phyloP scores from a whole-genome alignment of 2,329 filamentous ascomycete genomes.

The Alternaria longipes region DNA sequence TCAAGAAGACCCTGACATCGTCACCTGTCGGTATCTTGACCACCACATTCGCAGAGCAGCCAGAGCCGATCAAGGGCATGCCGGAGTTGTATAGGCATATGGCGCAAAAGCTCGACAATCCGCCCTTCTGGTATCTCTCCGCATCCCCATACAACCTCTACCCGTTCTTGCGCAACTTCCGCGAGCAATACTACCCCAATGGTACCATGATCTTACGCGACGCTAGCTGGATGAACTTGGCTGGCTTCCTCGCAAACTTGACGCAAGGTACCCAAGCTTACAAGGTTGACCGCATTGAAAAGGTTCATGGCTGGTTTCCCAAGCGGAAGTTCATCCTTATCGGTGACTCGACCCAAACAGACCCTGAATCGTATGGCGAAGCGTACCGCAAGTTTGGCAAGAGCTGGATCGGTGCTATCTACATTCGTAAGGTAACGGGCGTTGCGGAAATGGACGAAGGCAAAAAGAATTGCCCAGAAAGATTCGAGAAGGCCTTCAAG shows the following conservation, averaged over 20 bases:
- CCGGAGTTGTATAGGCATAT: slow-evolving; percentile 80
- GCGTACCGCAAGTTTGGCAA: slow-evolving; percentile 73
- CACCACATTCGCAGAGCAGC: slow-evolving; percentile 82
- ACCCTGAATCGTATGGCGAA: slow-evolving; percentile 89
- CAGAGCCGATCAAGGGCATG: slow-evolving; percentile 79
- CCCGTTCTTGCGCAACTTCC: slow-evolving; percentile 81
- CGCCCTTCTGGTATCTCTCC: slow-evolving; percentile 91
- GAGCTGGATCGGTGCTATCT: slow-evolving; percentile 82
- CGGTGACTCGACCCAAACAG: slow-evolving; percentile 89
- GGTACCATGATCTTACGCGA: slow-evolving; percentile 88
- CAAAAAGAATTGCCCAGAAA: slow-evolving; percentile 70
- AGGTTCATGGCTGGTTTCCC: slow-evolving; percentile 82
- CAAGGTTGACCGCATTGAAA: slow-evolving; percentile 81
- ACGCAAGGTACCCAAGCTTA: slow-evolving; percentile 85
- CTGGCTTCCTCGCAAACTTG: slow-evolving; percentile 79
- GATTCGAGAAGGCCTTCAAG: slow-evolving; percentile 86
- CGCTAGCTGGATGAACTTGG: slow-evolving; percentile 83
- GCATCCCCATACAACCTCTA: slow-evolving; percentile 96
- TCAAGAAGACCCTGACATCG: slow-evolving; percentile 87
- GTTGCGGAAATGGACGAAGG: slow-evolving; percentile 78
- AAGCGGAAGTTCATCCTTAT: slow-evolving; percentile 81
- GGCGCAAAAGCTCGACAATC: slow-evolving; percentile 62
- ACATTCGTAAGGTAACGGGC: slow-evolving; percentile 84
- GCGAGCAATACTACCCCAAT: slow-evolving; percentile 73
- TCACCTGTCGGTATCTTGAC: slow-evolving; percentile 81